These are phyloP conservation scores for Epichloe gansuensis DNA, from an alignment of 2,329 filamentous ascomycete genomes.

Conservation along the genomic window DNA sequence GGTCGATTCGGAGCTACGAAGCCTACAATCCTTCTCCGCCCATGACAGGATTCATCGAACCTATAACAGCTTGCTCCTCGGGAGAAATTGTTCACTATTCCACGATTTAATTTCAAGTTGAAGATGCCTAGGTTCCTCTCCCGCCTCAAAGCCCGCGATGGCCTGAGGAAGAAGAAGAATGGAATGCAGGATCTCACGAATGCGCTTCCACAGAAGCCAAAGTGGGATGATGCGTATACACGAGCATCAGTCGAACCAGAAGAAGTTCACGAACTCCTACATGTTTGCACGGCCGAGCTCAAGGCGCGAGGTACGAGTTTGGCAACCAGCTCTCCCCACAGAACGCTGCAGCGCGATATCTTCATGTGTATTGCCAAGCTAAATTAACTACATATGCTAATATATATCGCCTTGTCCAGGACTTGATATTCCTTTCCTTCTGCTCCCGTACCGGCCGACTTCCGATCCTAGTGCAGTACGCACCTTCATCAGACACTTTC, in stretches of 20 bases:
- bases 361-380: neutral
- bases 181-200: slow-evolving; percentile 36
- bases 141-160: slow-evolving; percentile 65
- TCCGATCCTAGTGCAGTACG: slow-evolving; percentile 86
- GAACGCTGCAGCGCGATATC: neutral
- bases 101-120: slow-evolving; percentile 1
- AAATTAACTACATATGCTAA: slow-evolving; percentile 1
- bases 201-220: slow-evolving; percentile 52
- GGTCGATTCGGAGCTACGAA: neutral
- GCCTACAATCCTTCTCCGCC: neutral
- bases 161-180: slow-evolving; percentile 56
- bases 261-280: slow-evolving; percentile 79
- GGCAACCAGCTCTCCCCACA: neutral
- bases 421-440: slow-evolving; percentile 81
- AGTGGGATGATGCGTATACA: slow-evolving; percentile 81
- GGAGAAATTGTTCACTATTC: neutral
- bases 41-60: neutral
- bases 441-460: slow-evolving; percentile 86
- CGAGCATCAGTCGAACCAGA: slow-evolving; percentile 74
- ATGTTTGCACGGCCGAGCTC: slow-evolving; percentile 77
- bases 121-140: slow-evolving; percentile 49
- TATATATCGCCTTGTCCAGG: slow-evolving; percentile 33
- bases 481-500: slow-evolving; percentile 87
- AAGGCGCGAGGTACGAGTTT: slow-evolving; percentile 73
- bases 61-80: neutral